These are phyloP conservation scores for Fraxinus sp. DNA, from an alignment of 305 asterid genomes.

Conservation along the genomic window DNA sequence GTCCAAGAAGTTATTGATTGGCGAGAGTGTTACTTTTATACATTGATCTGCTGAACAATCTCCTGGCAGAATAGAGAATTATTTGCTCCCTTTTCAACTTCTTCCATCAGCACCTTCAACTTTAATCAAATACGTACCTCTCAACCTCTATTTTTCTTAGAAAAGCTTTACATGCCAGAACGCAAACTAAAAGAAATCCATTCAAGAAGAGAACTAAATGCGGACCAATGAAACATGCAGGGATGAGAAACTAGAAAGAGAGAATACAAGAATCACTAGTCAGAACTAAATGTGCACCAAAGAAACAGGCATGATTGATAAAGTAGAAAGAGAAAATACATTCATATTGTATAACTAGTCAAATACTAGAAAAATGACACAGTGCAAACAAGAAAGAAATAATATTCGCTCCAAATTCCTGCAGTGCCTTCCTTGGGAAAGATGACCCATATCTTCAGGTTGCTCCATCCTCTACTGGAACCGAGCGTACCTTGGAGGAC, in stretches of 20 bases:
- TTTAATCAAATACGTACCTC: neutral
- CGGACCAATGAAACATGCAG: neutral
- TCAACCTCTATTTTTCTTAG: neutral
- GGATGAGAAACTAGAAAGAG: neutral
- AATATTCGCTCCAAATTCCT: neutral
- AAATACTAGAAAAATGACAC: neutral
- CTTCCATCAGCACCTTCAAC: neutral
- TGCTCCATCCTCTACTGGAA: neutral
- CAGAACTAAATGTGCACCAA: neutral
- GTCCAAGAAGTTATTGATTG: neutral
- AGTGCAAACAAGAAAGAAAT: neutral
- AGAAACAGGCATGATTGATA: neutral
- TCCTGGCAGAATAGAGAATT: neutral
- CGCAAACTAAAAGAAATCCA: neutral
- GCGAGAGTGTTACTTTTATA: neutral
- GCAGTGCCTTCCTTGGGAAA: neutral
- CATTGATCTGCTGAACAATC: neutral
- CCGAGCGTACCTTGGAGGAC: neutral
- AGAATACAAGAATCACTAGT: neutral
- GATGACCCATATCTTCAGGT: neutral
- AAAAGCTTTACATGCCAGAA: neutral
- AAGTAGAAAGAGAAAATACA: neutral
- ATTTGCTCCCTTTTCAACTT: neutral
- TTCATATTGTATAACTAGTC: neutral
- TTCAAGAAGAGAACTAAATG: neutral